These are phyloP conservation scores for Aeminium ludgeri DNA, from an alignment of 495 filamentous ascomycete species.

Conservation along the genomic window DNA sequence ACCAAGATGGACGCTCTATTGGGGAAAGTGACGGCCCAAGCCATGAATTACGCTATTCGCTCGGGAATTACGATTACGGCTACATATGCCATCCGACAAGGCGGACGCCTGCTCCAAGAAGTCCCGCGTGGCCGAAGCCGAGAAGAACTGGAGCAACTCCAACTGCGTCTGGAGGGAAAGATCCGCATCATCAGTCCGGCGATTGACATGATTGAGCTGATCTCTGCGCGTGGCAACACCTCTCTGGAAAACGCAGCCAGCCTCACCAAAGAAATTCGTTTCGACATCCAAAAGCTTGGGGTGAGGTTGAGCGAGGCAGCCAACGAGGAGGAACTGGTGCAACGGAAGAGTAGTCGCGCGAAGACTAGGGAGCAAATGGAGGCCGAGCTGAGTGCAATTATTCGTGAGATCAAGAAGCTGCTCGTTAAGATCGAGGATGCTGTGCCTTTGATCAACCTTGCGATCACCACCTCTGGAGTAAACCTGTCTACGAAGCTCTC, in stretches of 20 bases:
- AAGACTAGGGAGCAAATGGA: constrained; percentile 33
- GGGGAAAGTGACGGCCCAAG: constrained; percentile 59
- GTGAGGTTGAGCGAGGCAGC: constrained; percentile 56
- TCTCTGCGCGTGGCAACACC: constrained; percentile 90
- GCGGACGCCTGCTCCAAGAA: constrained; percentile 64
- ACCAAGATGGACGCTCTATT: constrained; percentile 70
- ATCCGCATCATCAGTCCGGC: constrained; percentile 84
- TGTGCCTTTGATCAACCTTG: constrained; percentile 83
- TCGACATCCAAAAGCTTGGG: constrained; percentile 74
- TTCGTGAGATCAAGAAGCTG: constrained; percentile 58
- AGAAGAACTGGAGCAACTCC: constrained; percentile 52
- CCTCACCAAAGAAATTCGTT: constrained; percentile 71
- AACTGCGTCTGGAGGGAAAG: constrained; percentile 64
- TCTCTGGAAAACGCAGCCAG: constrained; percentile 78
- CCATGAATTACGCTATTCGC: constrained; percentile 78
- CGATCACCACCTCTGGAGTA: constrained; percentile 88
- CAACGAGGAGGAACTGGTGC: constrained; percentile 43
- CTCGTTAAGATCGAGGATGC: constrained; percentile 75
- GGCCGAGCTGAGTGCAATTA: constrained; percentile 50
- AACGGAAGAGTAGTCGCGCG: constrained; percentile 32
- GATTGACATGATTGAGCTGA: constrained; percentile 87
- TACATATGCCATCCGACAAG: constrained; percentile 68
- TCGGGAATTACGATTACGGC: constrained; percentile 84
- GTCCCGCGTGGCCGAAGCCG: constrained; percentile 42
- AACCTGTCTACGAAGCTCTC: constrained; percentile 64